These are phyloP conservation scores for Phytophthora agathidicida DNA, from an alignment of 352 stramenopile genomes.

Conservation along the genomic window DNA sequence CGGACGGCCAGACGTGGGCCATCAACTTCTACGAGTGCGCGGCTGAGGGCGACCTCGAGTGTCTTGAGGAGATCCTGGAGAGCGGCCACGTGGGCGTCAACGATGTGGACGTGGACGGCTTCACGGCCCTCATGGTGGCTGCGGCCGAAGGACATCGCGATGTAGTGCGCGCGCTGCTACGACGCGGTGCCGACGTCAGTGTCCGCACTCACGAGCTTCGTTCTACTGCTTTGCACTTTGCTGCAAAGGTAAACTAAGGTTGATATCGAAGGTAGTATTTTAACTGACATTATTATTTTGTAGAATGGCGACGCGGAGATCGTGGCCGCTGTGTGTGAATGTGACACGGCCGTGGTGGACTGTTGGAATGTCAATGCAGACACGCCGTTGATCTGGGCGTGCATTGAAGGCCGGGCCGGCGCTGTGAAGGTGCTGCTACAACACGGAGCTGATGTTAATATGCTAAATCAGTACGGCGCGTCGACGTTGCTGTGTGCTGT, in stretches of 20 bases:
- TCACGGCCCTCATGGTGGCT: constrained; percentile 86
- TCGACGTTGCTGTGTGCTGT: constrained; percentile 77
- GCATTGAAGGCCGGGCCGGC: constrained; percentile 73
- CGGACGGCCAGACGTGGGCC: constrained; percentile 58
- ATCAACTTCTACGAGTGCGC: constrained; percentile 79
- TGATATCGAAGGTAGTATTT: neutral
- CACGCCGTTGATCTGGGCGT: constrained; percentile 83
- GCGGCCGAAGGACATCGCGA: constrained; percentile 69
- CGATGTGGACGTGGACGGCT: constrained; percentile 83
- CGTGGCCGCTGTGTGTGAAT: constrained; percentile 71
- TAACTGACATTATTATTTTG: neutral
- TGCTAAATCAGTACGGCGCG: constrained; percentile 74
- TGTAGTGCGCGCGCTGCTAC: constrained; percentile 64
- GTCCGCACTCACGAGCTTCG: constrained; percentile 76
- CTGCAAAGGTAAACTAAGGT: constrained; percentile 69
- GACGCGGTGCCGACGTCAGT: constrained; percentile 59
- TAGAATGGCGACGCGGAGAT: constrained; percentile 73
- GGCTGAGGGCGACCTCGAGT: constrained; percentile 70
- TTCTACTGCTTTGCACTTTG: constrained; percentile 81
- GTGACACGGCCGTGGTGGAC: constrained; percentile 62
- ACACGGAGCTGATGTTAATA: constrained; percentile 65
- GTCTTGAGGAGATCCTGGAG: constrained; percentile 67
- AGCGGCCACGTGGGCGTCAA: constrained; percentile 61
- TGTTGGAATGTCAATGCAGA: constrained; percentile 79
- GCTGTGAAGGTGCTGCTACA: constrained; percentile 72